These are phyloP conservation scores for Imleria badia DNA, from an alignment of 768 basidiomycete genomes.

Conservation along the genomic window DNA sequence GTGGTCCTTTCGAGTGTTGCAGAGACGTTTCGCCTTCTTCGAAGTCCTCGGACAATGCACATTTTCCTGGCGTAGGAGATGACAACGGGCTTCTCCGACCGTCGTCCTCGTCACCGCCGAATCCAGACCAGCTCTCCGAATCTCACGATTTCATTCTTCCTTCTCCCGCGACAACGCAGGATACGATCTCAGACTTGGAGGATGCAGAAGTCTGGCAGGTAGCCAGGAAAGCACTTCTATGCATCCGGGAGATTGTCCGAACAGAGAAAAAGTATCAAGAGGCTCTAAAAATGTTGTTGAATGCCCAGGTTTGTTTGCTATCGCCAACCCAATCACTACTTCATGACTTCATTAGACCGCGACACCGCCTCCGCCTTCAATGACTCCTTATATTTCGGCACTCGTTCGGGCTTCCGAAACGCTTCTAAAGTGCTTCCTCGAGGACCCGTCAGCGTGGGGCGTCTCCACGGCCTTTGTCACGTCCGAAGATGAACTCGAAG, in stretches of 20 bases:
- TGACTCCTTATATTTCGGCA: conserved; percentile 50
- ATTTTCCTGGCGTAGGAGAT: background rate
- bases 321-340: background rate
- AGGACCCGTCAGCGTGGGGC: conserved; percentile 66
- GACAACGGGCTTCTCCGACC: background rate
- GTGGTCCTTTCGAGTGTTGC: background rate
- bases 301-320: conserved; percentile 33
- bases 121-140: background rate
- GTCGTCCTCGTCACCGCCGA: background rate
- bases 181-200: conserved; percentile 13
- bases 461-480: conserved; percentile 60
- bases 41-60: background rate
- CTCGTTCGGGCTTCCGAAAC: conserved; percentile 51
- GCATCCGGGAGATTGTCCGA: conserved; percentile 48
- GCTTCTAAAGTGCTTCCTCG: conserved; percentile 50
- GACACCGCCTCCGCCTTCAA: conserved; percentile 48
- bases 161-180: conserved; percentile 4
- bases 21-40: background rate
- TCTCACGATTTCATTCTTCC: background rate
- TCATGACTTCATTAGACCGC: conserved; percentile 26
- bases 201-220: conserved; percentile 35
- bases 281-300: conserved; percentile 36
- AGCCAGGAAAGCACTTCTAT: conserved; percentile 41
- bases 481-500: conserved; percentile 51
- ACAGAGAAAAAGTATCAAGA: conserved; percentile 47